These are phyloP conservation scores for Jackrogersella multiformis DNA, from an alignment of 495 filamentous ascomycete genomes.

Conservation along the genomic window DNA sequence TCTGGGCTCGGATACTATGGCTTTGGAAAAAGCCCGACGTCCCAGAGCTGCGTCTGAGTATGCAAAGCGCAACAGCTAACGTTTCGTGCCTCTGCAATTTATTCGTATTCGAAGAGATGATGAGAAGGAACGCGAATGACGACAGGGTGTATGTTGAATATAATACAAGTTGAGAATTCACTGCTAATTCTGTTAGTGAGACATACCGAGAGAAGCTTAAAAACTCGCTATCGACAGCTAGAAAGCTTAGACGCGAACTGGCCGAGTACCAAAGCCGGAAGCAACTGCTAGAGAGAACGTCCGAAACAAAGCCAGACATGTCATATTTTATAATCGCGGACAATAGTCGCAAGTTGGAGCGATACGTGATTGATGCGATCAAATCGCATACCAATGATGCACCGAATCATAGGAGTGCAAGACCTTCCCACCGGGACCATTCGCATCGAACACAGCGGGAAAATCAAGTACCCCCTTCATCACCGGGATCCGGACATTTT, in stretches of 20 bases:
- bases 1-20: slow-evolving; percentile 27
- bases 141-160: slow-evolving; percentile 24
- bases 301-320: not conserved
- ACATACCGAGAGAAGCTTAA: slow-evolving; percentile 15
- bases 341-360: slow-evolving; percentile 24
- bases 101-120: slow-evolving; percentile 27
- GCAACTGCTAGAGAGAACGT: not conserved
- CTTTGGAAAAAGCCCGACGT: slow-evolving; percentile 34
- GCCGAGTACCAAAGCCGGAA: slow-evolving; percentile 25
- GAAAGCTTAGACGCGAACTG: slow-evolving; percentile 12
- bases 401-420: not conserved
- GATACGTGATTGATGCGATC: slow-evolving; percentile 14
- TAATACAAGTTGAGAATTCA: not conserved
- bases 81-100: slow-evolving; percentile 16
- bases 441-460: not conserved
- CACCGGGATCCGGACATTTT: not conserved
- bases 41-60: slow-evolving; percentile 24
- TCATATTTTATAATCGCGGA: slow-evolving; percentile 4
- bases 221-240: slow-evolving; percentile 16
- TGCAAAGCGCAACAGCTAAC: slow-evolving; percentile 28
- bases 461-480: not conserved
- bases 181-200: slow-evolving; percentile 23
- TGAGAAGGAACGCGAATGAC: slow-evolving; percentile 7
- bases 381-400: slow-evolving; percentile 6
- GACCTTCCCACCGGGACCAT: slow-evolving; percentile 9